phyloP scores from a whole-genome alignment of 164 flowering plant species.

The Amborella trichopoda region DNA sequence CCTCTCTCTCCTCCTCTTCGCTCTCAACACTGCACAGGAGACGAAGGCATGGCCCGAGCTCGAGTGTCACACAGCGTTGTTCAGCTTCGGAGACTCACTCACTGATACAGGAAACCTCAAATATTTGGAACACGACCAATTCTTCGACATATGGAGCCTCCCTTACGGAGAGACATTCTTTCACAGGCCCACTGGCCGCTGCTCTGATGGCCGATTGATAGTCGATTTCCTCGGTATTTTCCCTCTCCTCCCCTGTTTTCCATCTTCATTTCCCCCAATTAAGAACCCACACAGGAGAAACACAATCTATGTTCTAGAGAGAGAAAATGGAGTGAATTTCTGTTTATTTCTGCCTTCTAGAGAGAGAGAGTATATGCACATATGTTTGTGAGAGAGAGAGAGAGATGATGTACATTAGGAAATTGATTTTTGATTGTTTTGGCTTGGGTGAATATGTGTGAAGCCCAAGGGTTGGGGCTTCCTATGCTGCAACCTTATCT shows the following conservation, averaged over 20 bases:
- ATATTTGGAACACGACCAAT: neutral
- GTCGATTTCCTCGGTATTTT: conserved; percentile 32
- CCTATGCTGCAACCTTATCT: conserved; percentile 29
- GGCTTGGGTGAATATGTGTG: conserved; percentile 11
- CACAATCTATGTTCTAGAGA: too few species aligned
- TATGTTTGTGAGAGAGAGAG: too few species aligned
- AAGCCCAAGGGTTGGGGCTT: conserved; percentile 19
- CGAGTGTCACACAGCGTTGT: neutral
- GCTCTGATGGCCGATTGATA: conserved; percentile 28
- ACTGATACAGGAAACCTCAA: conserved; percentile 37
- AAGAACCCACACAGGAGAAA: too few species aligned
- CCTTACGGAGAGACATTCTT: conserved; percentile 34
- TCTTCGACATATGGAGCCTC: too few species aligned
- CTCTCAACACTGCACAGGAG: too few species aligned
- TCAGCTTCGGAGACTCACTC: conserved; percentile 27
- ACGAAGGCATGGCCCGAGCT: too few species aligned
- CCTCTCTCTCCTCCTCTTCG: too few species aligned
- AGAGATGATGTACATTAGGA: neutral
- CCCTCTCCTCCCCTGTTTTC: conserved; percentile 9
- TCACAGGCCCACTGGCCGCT: conserved; percentile 24
- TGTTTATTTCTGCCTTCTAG: too few species aligned
- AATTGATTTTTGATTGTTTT: neutral
- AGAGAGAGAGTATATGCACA: too few species aligned
- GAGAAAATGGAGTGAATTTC: too few species aligned
- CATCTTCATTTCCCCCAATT: conserved; percentile 15